Evolutionary conservation across 495 filamentous ascomycete species (phyloP).

Genomic region (Pyronema omphalodes): DNA sequence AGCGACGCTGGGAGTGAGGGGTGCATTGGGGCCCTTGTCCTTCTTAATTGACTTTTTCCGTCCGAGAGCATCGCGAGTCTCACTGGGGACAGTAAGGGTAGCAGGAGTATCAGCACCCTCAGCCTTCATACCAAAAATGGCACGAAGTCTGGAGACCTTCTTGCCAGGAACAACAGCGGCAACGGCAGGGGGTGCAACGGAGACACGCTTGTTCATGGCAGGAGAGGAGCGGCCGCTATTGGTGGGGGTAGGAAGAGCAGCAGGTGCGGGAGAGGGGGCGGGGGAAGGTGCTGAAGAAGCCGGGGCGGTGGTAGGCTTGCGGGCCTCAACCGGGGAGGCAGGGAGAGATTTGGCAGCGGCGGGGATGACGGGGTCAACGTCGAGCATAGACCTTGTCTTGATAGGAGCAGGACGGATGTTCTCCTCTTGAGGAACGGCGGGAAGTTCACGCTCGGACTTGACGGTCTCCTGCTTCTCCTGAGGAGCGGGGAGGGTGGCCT

Average conservation of each 20-base stretch:
- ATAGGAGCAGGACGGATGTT: slow-evolving; percentile 13
- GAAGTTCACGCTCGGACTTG: slow-evolving; percentile 15
- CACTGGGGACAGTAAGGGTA: slow-evolving; percentile 7
- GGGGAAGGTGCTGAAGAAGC: slow-evolving; percentile 15
- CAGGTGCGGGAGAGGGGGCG: neutral
- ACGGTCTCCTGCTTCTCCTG: slow-evolving; percentile 15
- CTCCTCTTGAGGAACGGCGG: slow-evolving; percentile 16
- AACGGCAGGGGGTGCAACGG: neutral
- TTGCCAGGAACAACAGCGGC: slow-evolving; percentile 6
- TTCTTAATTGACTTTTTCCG: slow-evolving; percentile 17
- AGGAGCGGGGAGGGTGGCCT: slow-evolving; percentile 9
- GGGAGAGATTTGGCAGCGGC: neutral
- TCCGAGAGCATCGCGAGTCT: slow-evolving; percentile 2
- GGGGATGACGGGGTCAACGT: too few species aligned
- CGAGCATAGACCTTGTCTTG: slow-evolving; percentile 1
- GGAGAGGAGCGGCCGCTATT: slow-evolving; percentile 19
- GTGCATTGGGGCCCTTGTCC: slow-evolving; percentile 9
- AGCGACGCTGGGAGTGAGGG: neutral
- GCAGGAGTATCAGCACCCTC: slow-evolving; percentile 17
- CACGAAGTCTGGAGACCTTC: slow-evolving; percentile 14
- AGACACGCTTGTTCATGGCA: slow-evolving; percentile 5
- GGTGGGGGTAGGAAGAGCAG: slow-evolving; percentile 18
- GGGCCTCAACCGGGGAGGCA: neutral
- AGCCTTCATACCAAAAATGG: slow-evolving; percentile 12
- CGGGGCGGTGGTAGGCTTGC: neutral